phyloP scores from a whole-genome alignment of 108 stramenopile species.

The Nitzschia palea region DNA sequence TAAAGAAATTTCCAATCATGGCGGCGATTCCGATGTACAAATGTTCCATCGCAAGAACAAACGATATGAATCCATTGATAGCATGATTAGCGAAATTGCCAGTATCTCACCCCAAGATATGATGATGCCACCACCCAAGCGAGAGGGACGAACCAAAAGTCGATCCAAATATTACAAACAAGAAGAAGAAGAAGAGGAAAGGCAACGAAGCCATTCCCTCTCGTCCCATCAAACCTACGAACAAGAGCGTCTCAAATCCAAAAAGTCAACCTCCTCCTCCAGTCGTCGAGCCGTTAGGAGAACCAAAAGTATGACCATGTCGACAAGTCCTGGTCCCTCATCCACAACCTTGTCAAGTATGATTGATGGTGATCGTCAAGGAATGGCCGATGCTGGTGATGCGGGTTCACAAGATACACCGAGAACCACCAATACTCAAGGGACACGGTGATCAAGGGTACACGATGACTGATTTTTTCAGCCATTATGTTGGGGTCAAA shows the following conservation, averaged over 20 bases:
- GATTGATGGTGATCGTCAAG: not conserved
- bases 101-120: not conserved
- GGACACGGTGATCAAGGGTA: no score
- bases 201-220: not conserved
- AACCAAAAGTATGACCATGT: not conserved
- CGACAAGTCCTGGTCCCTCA: not conserved
- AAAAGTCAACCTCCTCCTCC: not conserved
- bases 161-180: not conserved
- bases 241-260: not conserved
- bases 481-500: no score
- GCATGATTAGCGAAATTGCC: constrained; percentile 4
- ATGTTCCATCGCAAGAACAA: constrained; percentile 4
- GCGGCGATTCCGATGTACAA: not conserved
- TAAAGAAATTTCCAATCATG: not conserved
- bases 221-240: not conserved
- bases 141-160: not conserved
- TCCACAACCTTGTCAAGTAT: not conserved
- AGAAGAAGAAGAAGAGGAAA: not conserved
- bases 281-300: not conserved
- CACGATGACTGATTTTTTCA: no score
- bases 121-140: not conserved
- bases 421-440: constrained; percentile 13
- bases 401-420: constrained; percentile 5
- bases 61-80: constrained; percentile 15
- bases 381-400: constrained; percentile 2